Evolutionary conservation across 495 filamentous ascomycete genomes (phyloP), one percentile per base, ranked within the genome.

Genomic region (Aspergillus bertholletiae): DNA sequence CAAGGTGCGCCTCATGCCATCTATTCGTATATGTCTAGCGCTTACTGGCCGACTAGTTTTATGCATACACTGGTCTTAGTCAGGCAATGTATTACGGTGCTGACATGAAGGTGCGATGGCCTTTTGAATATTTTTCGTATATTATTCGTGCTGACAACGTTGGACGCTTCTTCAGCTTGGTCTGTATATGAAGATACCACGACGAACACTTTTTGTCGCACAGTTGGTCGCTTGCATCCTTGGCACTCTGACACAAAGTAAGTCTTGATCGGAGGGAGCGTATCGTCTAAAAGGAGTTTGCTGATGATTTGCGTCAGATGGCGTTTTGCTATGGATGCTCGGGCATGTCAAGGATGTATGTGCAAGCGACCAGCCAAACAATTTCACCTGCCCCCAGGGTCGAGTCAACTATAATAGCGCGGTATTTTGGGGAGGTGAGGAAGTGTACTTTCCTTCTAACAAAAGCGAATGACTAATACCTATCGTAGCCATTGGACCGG

Each of bases 171-270:
- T 7, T 2, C 18, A 96, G 65, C 81, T 95, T 0, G 91, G 91
- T 26, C 88, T 93, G 64, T 95, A 96, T 67, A 93, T 95, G 89
- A 95, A 96, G 69, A 91, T 96, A 48, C 90, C 91, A 17, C 89
- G 90, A 0, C 84, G 87, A 12, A 67, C 70, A 21, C 58, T 96
- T 8, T 96, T 95, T 70, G 71, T 74, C 6, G 87, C 92, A 4
- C 91, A 96, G 59, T 86, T 94, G 76, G 76, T 86, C 30, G 89
- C 90, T 23, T 93, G 89, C 1, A 72, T 90, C 51, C 75, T 95
- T 17, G 88, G 87, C 1, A 88, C 86, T 18, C 47, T 94, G 46
- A 92, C 88, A 1, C 90, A 96, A 60, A 90, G 92, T 55, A 21
- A 35, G 45, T 48, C 17, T 20, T 26, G 23, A 12, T n/a, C n/a